Percentiles rank a stretch among this genome's conserved stretches.
phyloP scores from a whole-genome alignment of 768 basidiomycete species.

The Suillus ampliporus region DNA sequence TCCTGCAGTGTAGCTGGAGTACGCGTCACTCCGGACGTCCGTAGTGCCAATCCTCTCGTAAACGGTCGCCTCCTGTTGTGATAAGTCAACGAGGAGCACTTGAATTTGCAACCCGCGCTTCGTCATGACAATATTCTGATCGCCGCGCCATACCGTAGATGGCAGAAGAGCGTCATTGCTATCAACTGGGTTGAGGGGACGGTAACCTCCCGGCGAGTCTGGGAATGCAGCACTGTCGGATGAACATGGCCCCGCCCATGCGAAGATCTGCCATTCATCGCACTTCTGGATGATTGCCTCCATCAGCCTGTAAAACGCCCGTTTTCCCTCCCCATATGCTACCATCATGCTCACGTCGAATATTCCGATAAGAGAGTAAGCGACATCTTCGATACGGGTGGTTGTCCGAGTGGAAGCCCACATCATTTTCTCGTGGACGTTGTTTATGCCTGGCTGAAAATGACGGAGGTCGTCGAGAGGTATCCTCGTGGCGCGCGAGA shows the following conservation, averaged over 20 bases:
- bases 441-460: constrained; percentile 31
- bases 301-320: constrained; percentile 37
- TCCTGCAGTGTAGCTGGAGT: constrained; percentile 30
- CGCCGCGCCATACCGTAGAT: constrained; percentile 26
- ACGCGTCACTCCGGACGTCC: constrained; percentile 16
- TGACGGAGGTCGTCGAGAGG: constrained; percentile 26
- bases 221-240: constrained; percentile 35
- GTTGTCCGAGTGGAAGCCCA: constrained; percentile 42
- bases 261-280: constrained; percentile 40
- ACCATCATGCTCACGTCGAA: constrained; percentile 40
- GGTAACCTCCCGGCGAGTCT: constrained; percentile 38
- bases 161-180: constrained; percentile 1
- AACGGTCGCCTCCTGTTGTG: constrained; percentile 21
- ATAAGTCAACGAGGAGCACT: constrained; percentile 28
- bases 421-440: constrained; percentile 36
- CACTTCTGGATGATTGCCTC: constrained; percentile 33
- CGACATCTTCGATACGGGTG: constrained; percentile 38
- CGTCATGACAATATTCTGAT: constrained; percentile 36
- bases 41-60: constrained; percentile 20
- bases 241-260: constrained; percentile 34
- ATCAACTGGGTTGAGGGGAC: constrained; percentile 16
- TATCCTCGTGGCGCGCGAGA: constrained; percentile 35
- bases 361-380: constrained; percentile 39
- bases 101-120: constrained; percentile 38
- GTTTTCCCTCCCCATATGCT: constrained; percentile 41